phyloP scores from a whole-genome alignment of 73 alveolate species.

The Blepharisma stoltei region DNA sequence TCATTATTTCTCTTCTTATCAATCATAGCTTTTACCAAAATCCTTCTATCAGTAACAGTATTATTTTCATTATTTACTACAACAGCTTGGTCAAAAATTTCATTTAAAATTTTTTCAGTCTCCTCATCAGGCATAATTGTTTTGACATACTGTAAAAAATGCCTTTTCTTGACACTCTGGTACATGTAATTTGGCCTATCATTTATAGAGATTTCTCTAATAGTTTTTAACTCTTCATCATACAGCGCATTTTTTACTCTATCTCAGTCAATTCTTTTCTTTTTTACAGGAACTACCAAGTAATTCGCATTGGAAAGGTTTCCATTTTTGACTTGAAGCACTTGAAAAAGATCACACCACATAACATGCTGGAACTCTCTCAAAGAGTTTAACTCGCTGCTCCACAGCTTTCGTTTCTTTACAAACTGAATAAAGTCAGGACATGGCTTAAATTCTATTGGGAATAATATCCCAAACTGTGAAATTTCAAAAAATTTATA shows the following conservation, averaged over 20 bases:
- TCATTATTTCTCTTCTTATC: no score
- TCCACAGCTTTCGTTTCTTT: neutral
- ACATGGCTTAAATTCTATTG: neutral
- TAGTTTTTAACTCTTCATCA: neutral
- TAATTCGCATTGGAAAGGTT: neutral
- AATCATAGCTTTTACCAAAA: no score
- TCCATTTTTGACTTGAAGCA: neutral
- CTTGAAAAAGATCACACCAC: slow-evolving; percentile 14
- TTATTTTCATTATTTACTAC: no score
- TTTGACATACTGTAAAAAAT: neutral
- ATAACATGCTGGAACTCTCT: neutral
- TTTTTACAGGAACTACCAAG: neutral
- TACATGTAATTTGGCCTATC: neutral
- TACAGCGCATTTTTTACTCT: neutral
- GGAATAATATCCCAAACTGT: neutral
- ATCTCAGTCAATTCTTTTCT: neutral
- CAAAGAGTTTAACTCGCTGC: neutral
- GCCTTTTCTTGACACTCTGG: neutral
- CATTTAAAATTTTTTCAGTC: neutral
- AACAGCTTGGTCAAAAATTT: neutral
- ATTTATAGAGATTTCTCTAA: neutral
- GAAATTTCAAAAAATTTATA: neutral
- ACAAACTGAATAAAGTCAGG: neutral
- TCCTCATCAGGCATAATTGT: neutral
- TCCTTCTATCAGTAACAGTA: no score